These are phyloP conservation scores for Tolypocladium nubicola DNA, from an alignment of 2,329 filamentous ascomycete species.

Conservation along the genomic window DNA sequence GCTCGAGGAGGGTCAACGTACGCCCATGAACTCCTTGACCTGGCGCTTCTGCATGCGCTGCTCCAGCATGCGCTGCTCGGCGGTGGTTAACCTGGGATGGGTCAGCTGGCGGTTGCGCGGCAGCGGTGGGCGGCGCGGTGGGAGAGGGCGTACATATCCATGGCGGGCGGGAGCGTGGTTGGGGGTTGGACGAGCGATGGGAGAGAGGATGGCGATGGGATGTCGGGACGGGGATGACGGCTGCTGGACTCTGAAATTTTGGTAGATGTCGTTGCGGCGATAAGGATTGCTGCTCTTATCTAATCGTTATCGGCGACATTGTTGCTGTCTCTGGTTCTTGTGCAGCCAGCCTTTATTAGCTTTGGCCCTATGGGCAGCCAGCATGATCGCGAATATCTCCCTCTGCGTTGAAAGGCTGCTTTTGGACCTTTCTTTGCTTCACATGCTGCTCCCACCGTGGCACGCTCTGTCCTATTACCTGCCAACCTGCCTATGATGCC, in stretches of 20 bases:
- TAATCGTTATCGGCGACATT: constrained; percentile 23
- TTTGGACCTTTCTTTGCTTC: not conserved
- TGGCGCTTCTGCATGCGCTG: constrained; percentile 94
- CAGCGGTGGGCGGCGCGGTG: not conserved
- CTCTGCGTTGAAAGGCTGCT: not conserved
- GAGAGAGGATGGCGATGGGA: not conserved
- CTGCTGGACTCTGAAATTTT: constrained; percentile 15
- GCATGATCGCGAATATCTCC: no score
- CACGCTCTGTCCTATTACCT: not conserved
- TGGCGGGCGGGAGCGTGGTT: constrained; percentile 2
- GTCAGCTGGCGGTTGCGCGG: constrained; percentile 2
- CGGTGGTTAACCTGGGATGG: constrained; percentile 47
- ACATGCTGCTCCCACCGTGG: not conserved
- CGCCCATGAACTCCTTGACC: constrained; percentile 97
- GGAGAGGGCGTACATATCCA: constrained; percentile 7
- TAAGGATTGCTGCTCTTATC: not conserved
- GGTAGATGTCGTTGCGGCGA: constrained; percentile 3
- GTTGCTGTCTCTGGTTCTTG: constrained; percentile 45
- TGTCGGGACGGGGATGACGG: constrained; percentile 1
- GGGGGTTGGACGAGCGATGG: not conserved
- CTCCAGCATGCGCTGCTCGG: constrained; percentile 89
- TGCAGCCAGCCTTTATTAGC: no score
- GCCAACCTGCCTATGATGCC: not conserved
- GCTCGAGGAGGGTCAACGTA: constrained; percentile 37
- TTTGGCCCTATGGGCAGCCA: no score